Conservation (phyloP, 352 stramenopile genomes). For the Phytophthora litchii region DNA sequence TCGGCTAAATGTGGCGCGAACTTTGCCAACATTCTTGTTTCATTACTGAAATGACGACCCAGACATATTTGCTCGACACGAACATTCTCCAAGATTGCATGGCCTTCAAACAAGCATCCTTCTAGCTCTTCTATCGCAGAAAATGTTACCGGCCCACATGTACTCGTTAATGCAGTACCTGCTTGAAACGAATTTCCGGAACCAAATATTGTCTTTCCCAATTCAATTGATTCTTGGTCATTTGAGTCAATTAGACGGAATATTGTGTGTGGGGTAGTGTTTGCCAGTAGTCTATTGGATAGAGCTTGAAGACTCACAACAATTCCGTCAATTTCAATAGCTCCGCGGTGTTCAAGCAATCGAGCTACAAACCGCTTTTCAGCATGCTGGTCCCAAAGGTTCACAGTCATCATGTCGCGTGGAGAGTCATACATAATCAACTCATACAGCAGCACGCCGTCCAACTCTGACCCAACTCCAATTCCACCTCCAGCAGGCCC, state of each 20-base stretch:
- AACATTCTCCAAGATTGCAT: constrained; percentile 45
- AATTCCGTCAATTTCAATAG: constrained; percentile 44
- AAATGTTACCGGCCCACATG: constrained; percentile 14
- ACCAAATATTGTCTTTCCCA: constrained; percentile 26
- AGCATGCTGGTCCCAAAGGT: constrained; percentile 72
- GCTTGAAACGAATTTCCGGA: background rate
- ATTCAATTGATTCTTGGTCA: constrained; percentile 30
- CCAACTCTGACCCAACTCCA: constrained; percentile 30
- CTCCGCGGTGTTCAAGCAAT: constrained; percentile 45
- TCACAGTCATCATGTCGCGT: constrained; percentile 50
- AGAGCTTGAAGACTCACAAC: constrained; percentile 54
- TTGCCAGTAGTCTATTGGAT: constrained; percentile 57
- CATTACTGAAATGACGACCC: constrained; percentile 30
- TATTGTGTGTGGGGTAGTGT: constrained; percentile 60
- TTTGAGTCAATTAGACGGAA: constrained; percentile 40
- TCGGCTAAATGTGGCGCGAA: constrained; percentile 47
- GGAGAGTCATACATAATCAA: constrained; percentile 52
- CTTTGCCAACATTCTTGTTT: constrained; percentile 32
- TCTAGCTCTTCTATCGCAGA: constrained; percentile 45
- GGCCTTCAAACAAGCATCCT: constrained; percentile 20
- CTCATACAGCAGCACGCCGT: constrained; percentile 51
- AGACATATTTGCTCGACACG: constrained; percentile 53
- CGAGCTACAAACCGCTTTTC: constrained; percentile 48
- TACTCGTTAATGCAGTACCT: background rate
- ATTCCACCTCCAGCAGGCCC: constrained; percentile 1